Evolutionary conservation across 306 rosid genomes (phyloP).

Genomic region (Glycine latifolia): DNA sequence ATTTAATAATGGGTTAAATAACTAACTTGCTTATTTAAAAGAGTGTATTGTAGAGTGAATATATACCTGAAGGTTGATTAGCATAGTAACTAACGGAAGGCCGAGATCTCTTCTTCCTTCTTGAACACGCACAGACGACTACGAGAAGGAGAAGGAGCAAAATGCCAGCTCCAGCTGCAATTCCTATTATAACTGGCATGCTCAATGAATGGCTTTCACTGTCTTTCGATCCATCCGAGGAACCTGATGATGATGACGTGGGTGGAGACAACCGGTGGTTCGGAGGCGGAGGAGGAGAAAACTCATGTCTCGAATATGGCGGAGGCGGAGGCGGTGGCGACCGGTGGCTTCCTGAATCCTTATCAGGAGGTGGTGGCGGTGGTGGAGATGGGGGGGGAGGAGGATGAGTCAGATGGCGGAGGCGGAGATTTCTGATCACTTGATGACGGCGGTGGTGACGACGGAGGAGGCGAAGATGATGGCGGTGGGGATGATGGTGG

Average conservation of each 20-base stretch:
- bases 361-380: not conserved
- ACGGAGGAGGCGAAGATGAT: constrained; percentile 30
- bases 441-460: constrained; percentile 34
- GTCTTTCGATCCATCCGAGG: not conserved
- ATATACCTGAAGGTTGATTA: constrained; percentile 43
- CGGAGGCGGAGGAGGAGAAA: constrained; percentile 55
- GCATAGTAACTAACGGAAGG: constrained; percentile 41
- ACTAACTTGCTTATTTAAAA: too few species aligned
- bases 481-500: constrained; percentile 5
- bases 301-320: not conserved
- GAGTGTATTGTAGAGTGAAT: too few species aligned
- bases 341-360: too few species aligned
- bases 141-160: constrained; percentile 51
- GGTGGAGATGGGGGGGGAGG: constrained; percentile 40
- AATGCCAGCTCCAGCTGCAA: constrained; percentile 60
- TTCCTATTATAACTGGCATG: constrained; percentile 55
- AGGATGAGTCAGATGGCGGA: not conserved
- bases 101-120: constrained; percentile 56
- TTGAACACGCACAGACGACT: constrained; percentile 41
- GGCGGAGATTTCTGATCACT: not conserved
- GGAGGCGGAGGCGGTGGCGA: constrained; percentile 40
- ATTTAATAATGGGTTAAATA: too few species aligned
- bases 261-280: constrained; percentile 41
- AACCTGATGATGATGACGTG: not conserved
- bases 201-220: constrained; percentile 1